Evolutionary conservation across 768 basidiomycete genomes (phyloP), one percentile per base, ranked within the genome.

Genomic region (Boletus tomentosulus): DNA sequence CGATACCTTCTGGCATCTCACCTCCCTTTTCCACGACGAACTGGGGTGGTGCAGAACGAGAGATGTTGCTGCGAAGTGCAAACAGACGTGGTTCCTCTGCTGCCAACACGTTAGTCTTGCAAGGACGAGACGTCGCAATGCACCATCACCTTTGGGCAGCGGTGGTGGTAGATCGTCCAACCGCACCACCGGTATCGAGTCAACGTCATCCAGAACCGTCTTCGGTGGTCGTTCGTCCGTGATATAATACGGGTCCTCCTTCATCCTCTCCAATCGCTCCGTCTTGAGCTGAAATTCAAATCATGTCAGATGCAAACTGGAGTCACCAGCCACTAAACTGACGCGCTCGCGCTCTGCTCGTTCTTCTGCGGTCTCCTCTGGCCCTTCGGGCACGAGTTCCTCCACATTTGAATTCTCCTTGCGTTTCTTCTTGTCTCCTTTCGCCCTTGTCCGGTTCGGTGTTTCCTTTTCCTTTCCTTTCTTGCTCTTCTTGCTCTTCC

Each of bases 181-280:
- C 56, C 76, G 81, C 30, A 98, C 91, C 24, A 99, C 83, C 1
- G 96, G 95, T 70, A 98, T 98, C 9, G 86, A 82, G 61, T 97
- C 93, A n/a, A 97, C 59, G 64, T 97, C 92, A 12, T 82, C 79
- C 8, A 70, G 56, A 3, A 28, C 38, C 27, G 51, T 50, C 51
- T 70, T 74, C 58, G 76, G 65, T 1, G 80, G 74, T 50, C 67
- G 72, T 39, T 83, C 81, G 58, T 90, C 87, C 37, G 85, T 77
- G 58, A 97, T 85, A 69, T 97, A 95, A 72, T 93, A 97, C 4
- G 95, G 94, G 65, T 98, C 93, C 57, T 92, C 89, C 38, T 82
- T 82, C 57, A 86, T 75, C 55, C 86, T 82, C 47, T 86, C 92
- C 46, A 85, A 72, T 30, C 91, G 79, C 60, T 89, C 91, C 27